These are phyloP conservation scores for Chloromonas sp. DNA, from an alignment of 163 green algal genomes.

Conservation along the genomic window DNA sequence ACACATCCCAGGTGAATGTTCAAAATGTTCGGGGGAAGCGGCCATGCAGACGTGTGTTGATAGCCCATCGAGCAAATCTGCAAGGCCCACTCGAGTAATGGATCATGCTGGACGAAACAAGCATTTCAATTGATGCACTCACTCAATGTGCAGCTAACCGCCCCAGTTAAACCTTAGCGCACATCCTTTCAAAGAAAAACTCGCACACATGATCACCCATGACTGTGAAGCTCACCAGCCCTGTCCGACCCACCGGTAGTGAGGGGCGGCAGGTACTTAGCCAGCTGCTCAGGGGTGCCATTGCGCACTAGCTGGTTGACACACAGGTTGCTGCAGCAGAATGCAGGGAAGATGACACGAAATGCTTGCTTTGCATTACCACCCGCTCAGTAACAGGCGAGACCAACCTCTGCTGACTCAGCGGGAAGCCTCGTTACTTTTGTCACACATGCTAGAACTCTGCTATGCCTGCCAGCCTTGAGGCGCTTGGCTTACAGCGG, in stretches of 20 bases:
- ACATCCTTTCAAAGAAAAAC: neutral
- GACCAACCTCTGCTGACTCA: neutral
- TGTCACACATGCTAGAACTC: too few species aligned
- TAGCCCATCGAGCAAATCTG: too few species aligned
- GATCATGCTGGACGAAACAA: neutral
- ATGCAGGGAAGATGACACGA: neutral
- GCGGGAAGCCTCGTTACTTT: neutral
- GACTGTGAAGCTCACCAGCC: too few species aligned
- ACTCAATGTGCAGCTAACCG: neutral
- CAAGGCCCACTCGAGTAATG: neutral
- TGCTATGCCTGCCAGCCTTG: too few species aligned
- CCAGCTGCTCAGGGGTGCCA: slow-evolving; percentile 60
- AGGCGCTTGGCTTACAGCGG: too few species aligned
- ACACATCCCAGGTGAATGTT: too few species aligned
- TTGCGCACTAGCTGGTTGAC: slow-evolving; percentile 88
- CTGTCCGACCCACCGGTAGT: slow-evolving; percentile 45
- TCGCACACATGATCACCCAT: neutral
- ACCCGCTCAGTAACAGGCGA: neutral
- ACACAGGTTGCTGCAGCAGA: slow-evolving; percentile 72
- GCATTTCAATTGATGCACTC: neutral
- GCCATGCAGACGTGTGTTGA: too few species aligned
- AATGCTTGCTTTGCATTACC: neutral
- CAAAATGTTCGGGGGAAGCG: too few species aligned
- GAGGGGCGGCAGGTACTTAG: slow-evolving; percentile 73
- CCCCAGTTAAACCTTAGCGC: neutral